A percentile compares a stretch with the other conserved stretches of the same genome.
Conservation (phyloP, 1,284 basidiomycete species). For the Cutaneotrichosporon dermatis region DNA sequence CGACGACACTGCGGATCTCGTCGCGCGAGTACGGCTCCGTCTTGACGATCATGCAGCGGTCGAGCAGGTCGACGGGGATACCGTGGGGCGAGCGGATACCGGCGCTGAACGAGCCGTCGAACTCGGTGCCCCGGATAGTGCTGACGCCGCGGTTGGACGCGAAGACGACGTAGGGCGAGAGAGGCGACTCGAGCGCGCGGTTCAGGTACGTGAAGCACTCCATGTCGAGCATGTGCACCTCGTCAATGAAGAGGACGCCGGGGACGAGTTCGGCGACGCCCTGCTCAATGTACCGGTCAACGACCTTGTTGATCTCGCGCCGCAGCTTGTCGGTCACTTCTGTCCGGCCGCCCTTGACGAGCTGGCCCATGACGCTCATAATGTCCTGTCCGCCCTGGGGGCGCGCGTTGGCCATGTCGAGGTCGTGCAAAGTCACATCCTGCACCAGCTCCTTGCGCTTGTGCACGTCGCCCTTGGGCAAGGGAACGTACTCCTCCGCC, state of each 20-base stretch:
- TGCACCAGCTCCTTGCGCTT: slow-evolving; percentile 97
- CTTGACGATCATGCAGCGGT: slow-evolving; percentile 95
- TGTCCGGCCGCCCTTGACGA: slow-evolving; percentile 89
- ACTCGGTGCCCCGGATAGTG: slow-evolving; percentile 80
- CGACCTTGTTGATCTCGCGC: slow-evolving; percentile 96
- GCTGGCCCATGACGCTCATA: slow-evolving; percentile 97
- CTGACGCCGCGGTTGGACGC: slow-evolving; percentile 93
- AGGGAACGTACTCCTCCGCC: slow-evolving; percentile 94
- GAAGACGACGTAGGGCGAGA: slow-evolving; percentile 94
- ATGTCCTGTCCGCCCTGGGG: slow-evolving; percentile 90
- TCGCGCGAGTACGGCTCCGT: slow-evolving; percentile 79
- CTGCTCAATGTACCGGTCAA: slow-evolving; percentile 95
- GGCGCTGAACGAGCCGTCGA: slow-evolving; percentile 50
- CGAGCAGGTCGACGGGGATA: slow-evolving; percentile 86
- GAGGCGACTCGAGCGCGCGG: slow-evolving; percentile 87
- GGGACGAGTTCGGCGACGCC: slow-evolving; percentile 97
- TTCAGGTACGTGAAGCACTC: slow-evolving; percentile 99
- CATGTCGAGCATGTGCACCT: slow-evolving; percentile 99
- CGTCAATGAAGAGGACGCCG: slow-evolving; percentile 97
- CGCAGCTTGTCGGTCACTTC: slow-evolving; percentile 96
- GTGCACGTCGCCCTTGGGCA: slow-evolving; percentile 97
- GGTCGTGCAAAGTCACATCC: slow-evolving; percentile 91
- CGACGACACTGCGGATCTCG: slow-evolving; percentile 82
- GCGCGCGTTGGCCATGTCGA: slow-evolving; percentile 94
- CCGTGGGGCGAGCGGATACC: slow-evolving; percentile 92